Base-by-base conservation (phyloP, 805 yeast species). In the Teunomyces pallodes region DNA sequence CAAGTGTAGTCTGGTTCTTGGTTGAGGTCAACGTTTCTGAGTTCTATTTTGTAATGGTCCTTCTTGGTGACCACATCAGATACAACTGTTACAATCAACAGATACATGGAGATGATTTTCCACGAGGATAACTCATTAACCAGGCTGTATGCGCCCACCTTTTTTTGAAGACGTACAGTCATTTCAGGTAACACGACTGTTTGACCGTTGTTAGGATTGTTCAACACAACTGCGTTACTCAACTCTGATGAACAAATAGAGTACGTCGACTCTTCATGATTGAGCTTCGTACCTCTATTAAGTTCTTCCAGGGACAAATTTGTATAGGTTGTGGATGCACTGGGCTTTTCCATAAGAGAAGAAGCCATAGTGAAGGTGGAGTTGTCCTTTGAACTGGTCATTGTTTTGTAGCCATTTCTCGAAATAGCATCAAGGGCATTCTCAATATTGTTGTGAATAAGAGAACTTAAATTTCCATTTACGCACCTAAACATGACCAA, bases 81-180 rank as follows among this genome's bases (percentile, higher is more conserved):
- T 1, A 71, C 58, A 42, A 65, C 55, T 49, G 51, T 60, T 13
- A 73, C 53, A 20, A 57, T 58, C 46, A 72, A 59, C 12, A 64
- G 48, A 50, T 57, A 72, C 78, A 73, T 73, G 1, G 75, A 63
- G 17, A 73, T 53, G 8, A 73, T 66, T 36, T 70, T 62, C 78
- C 78, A 73, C 1, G 76, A 66, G 3, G 76, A 70, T n/a, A 72
- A 69, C 46, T 57, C 60, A 41, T 62, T 59, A 28, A 70, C 58
- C 20, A 57, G 55, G 3, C 57, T 61, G 43, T 60, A 59, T 1
- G 62, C 47, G 39, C 65, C 71, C 44, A 65, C 46, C 43, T 70
- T 73, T 47, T 60, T 61, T 49, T 73, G 78, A 24, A 73, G 59
- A 42, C 75, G 60, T 16, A 73, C 59, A 4, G 69, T 66, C 66